Percentiles rank a stretch among this genome's conserved stretches.
phyloP scores from a whole-genome alignment of 768 basidiomycete genomes.

The Tricholoma flavovirens region DNA sequence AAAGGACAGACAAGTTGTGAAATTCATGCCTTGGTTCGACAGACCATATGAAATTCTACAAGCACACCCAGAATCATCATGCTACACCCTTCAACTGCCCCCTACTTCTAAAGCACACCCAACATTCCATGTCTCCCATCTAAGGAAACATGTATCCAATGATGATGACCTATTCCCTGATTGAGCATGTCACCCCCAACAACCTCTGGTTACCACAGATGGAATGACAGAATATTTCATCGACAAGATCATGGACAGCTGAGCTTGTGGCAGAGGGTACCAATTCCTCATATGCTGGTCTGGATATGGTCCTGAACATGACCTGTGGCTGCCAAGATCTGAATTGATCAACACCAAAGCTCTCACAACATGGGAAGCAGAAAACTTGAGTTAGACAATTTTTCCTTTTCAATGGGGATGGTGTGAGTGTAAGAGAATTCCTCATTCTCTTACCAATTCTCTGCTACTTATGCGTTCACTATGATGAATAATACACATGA shows the following conservation, averaged over 20 bases:
- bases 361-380: not conserved
- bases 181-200: no score
- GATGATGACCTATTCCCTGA: not conserved
- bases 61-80: not conserved
- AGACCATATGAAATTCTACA: not conserved
- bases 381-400: no score
- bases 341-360: not conserved
- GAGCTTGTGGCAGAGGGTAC: not conserved
- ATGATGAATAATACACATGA: no score
- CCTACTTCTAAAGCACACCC: not conserved
- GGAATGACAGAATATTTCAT: no score
- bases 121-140: not conserved
- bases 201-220: no score
- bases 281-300: not conserved
- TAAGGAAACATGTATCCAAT: not conserved
- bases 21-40: not conserved
- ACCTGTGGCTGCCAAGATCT: not conserved
- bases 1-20: constrained; percentile 15
- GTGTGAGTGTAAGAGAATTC: not conserved
- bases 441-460: not conserved
- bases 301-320: not conserved
- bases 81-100: not conserved
- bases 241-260: no score
- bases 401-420: no score
- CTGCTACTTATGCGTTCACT: no score